Percentiles rank a stretch among this genome's conserved stretches.
Conservation (phyloP, 306 rosid genomes). For the Rosa rugosa region DNA sequence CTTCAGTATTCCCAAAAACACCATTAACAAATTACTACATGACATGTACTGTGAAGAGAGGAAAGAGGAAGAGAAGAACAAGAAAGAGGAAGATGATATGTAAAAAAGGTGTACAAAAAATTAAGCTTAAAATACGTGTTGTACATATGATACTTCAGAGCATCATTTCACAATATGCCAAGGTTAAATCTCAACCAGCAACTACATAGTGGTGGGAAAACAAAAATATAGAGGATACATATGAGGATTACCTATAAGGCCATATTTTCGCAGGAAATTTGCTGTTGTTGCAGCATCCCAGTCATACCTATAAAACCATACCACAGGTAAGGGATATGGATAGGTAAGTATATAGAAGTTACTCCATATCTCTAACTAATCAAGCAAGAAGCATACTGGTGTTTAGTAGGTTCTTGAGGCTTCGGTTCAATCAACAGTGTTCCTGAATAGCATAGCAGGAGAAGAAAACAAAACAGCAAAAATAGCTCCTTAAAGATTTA, state of each 20-base stretch:
- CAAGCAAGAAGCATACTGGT: conserved; percentile 55
- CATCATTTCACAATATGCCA: not conserved
- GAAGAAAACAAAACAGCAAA: not conserved
- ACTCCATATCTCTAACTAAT: conserved; percentile 21
- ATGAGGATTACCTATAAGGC: conserved; percentile 57
- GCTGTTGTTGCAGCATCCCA: conserved; percentile 99
- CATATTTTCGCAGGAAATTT: conserved; percentile 81
- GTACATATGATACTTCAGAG: not conserved
- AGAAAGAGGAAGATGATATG: not conserved
- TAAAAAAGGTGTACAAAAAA: not conserved
- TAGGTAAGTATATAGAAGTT: not conserved
- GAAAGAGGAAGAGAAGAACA: too few species aligned
- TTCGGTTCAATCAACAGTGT: conserved; percentile 92
- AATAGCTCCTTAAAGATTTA: conserved; percentile 8
- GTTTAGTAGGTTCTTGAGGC: conserved; percentile 98
- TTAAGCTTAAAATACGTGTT: not conserved
- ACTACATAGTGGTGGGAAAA: not conserved
- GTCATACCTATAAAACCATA: conserved; percentile 69
- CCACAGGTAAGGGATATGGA: not conserved
- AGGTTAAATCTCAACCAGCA: not conserved
- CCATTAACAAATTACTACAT: not conserved
- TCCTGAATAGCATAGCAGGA: conserved; percentile 46
- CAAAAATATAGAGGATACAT: not conserved
- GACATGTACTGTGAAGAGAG: not conserved
- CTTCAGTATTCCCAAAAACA: not conserved